Percentiles rank a stretch among this genome's conserved stretches.
phyloP scores from a whole-genome alignment of 2,329 filamentous ascomycete species.

The Sphaerulina populicola region DNA sequence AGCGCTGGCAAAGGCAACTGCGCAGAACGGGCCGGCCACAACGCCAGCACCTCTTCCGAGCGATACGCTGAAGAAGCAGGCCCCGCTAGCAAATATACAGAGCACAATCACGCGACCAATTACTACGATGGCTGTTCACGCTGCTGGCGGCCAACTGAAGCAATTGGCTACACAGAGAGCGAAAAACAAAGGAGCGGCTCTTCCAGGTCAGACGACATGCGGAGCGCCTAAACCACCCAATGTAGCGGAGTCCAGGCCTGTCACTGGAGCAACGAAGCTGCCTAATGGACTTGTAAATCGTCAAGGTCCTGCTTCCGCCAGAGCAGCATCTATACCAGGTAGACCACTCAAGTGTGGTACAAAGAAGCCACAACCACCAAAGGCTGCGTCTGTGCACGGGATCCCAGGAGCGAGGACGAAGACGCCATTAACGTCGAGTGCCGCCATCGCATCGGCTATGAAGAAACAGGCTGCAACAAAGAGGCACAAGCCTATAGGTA shows the following conservation, averaged over 20 bases:
- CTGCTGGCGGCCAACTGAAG: slow-evolving; percentile 22
- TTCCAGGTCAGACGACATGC: slow-evolving; percentile 21
- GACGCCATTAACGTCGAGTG: slow-evolving; percentile 9
- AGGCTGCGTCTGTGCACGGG: slow-evolving; percentile 12
- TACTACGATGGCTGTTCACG: slow-evolving; percentile 31
- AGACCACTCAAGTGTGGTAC: neutral
- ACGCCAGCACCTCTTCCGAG: slow-evolving; percentile 13
- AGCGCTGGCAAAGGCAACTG: slow-evolving; percentile 20
- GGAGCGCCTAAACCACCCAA: slow-evolving; percentile 1
- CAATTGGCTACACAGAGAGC: slow-evolving; percentile 26
- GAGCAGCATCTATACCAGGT: slow-evolving; percentile 6
- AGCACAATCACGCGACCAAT: slow-evolving; percentile 32
- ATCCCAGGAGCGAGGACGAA: slow-evolving; percentile 13
- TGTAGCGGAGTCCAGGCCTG: slow-evolving; percentile 1
- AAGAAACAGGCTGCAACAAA: slow-evolving; percentile 15
- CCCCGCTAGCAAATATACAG: slow-evolving; percentile 31
- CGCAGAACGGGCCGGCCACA: slow-evolving; percentile 6
- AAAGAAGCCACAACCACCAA: slow-evolving; percentile 6
- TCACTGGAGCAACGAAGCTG: neutral
- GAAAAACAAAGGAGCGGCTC: slow-evolving; percentile 22
- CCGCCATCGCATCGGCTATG: slow-evolving; percentile 12
- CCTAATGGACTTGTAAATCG: slow-evolving; percentile 7
- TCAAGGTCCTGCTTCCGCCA: slow-evolving; percentile 1
- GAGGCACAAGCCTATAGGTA: slow-evolving; percentile 23
- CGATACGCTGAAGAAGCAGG: slow-evolving; percentile 22